phyloP scores from a whole-genome alignment of 2,329 filamentous ascomycete species.

The Fusarium albidum region DNA sequence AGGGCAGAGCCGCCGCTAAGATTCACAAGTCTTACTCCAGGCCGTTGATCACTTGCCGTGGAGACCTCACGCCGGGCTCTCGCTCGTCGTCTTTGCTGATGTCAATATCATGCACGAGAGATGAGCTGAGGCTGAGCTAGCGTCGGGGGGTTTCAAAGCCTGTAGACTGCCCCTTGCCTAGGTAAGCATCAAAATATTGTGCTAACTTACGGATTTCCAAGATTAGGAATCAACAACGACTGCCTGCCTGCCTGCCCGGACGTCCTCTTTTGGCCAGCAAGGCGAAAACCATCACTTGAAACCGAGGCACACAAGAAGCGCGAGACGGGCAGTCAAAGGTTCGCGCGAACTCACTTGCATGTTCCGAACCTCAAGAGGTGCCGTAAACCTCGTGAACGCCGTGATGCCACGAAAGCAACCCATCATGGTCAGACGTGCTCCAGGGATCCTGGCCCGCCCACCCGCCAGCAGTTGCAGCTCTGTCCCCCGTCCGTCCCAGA shows the following conservation, averaged over 20 bases:
- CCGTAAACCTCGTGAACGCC: conserved; percentile 3
- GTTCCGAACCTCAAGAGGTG: conserved; percentile 6
- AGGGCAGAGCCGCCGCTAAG: conserved; percentile 32
- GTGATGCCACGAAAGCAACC: conserved; percentile 16
- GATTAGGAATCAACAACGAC: conserved; percentile 1
- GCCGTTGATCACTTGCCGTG: conserved; percentile 3
- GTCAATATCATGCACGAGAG: conserved; percentile 20
- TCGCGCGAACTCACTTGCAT: conserved; percentile 11
- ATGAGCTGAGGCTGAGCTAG: conserved; percentile 28
- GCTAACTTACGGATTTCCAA: conserved; percentile 1
- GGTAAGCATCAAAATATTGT: background rate
- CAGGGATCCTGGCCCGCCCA: conserved; percentile 1
- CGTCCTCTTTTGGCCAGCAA: background rate
- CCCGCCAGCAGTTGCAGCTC: conserved; percentile 3
- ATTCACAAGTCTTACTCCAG: conserved; percentile 12
- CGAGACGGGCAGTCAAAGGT: conserved; percentile 16
- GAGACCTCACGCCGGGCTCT: conserved; percentile 10
- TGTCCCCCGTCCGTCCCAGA: conserved; percentile 1
- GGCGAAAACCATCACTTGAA: conserved; percentile 12
- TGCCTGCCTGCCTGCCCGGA: too few relatives aligned
- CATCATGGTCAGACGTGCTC: conserved; percentile 7
- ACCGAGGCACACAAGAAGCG: conserved; percentile 17
- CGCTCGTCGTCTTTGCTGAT: conserved; percentile 13
- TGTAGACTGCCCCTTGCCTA: conserved; percentile 6
- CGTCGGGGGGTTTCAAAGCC: conserved; percentile 16